Evolutionary conservation across 2,329 filamentous ascomycete genomes (phyloP), one percentile per base, ranked within the genome.

Genomic region (Rasamsonia emersonii): DNA sequence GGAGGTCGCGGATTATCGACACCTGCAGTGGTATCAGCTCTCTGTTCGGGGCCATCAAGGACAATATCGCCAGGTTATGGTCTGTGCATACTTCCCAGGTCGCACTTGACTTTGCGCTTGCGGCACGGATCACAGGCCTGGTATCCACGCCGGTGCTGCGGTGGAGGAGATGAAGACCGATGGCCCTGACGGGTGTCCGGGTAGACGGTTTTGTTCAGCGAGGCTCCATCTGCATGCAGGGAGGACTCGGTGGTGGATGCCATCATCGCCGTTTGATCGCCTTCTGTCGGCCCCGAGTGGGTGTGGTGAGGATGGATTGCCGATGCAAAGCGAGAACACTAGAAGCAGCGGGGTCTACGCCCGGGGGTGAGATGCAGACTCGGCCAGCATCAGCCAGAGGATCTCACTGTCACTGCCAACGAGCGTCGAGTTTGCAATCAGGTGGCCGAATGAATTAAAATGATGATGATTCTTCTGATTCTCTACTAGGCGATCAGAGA

Each of bases 1-100:
- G 89, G 89, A 49, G 93, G 86, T 59, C 88, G 79, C 15, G 91
- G 91, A 49, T 91, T 89, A 62, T 96, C 91, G 54, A 96, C 89
- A 50, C 62, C 62, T 65, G 32, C 10, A 33, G 33, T 32, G 24
- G 33, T 29, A 42, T 45, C 28, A 47, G 42, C 36, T n/a, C n/a
- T n/a, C n/a, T n/a, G n/a, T n/a, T n/a, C n/a, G n/a, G n/a, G n/a
- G n/a, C n/a, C n/a, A n/a, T n/a, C n/a, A n/a, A n/a, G n/a, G n/a
- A n/a, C n/a, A n/a, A n/a, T n/a, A n/a, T n/a, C n/a, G n/a, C n/a
- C n/a, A n/a, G n/a, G n/a, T n/a, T n/a, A n/a, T n/a, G n/a, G n/a
- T n/a, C n/a, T n/a, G n/a, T n/a, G 45, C 60, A 35, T 55, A 65
- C 62, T 65, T 42, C 63, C 62, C 33, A 67, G 45, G 43, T 66